Conservation (phyloP, 805 yeast genomes). For the Kuraishia cidri region DNA sequence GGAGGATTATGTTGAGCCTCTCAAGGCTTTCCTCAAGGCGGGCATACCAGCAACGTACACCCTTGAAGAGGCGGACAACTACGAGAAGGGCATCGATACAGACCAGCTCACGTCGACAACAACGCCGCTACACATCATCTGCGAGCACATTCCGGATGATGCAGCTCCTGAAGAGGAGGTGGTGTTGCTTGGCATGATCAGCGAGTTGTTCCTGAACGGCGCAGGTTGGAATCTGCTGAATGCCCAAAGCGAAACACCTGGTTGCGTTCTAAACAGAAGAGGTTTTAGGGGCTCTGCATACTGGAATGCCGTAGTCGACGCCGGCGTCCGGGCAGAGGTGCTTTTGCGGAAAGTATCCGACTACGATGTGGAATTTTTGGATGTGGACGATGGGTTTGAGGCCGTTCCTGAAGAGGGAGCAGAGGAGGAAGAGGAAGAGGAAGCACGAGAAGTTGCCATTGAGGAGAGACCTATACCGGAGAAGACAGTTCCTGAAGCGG, state of each 20-base stretch:
- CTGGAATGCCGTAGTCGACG: conserved; percentile 55
- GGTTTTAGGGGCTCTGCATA: conserved; percentile 26
- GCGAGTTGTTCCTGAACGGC: conserved; percentile 68
- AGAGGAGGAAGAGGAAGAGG: conserved; percentile 9
- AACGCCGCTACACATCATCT: conserved; percentile 70
- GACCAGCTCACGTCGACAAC: conserved; percentile 42
- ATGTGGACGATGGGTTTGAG: conserved; percentile 22
- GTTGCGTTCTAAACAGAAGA: conserved; percentile 61
- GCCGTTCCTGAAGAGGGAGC: conserved; percentile 10
- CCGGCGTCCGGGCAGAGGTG: conserved; percentile 88
- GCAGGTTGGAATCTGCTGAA: conserved; percentile 89
- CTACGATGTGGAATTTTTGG: conserved; percentile 51
- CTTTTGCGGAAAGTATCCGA: conserved; percentile 65
- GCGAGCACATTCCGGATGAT: conserved; percentile 39
- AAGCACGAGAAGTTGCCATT: conserved; percentile 5
- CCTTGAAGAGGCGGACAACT: conserved; percentile 63
- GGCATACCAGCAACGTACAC: conserved; percentile 85
- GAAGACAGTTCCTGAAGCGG: too few species aligned
- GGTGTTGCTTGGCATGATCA: conserved; percentile 46
- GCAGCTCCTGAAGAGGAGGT: conserved; percentile 28
- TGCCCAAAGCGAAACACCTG: conserved; percentile 69
- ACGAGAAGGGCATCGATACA: conserved; percentile 28
- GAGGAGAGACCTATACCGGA: conserved; percentile 11
- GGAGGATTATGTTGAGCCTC: conserved; percentile 28
- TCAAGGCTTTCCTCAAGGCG: conserved; percentile 37